Evolutionary conservation across 352 stramenopile species (phyloP).

Genomic region (Pythium scleroteichum): DNA sequence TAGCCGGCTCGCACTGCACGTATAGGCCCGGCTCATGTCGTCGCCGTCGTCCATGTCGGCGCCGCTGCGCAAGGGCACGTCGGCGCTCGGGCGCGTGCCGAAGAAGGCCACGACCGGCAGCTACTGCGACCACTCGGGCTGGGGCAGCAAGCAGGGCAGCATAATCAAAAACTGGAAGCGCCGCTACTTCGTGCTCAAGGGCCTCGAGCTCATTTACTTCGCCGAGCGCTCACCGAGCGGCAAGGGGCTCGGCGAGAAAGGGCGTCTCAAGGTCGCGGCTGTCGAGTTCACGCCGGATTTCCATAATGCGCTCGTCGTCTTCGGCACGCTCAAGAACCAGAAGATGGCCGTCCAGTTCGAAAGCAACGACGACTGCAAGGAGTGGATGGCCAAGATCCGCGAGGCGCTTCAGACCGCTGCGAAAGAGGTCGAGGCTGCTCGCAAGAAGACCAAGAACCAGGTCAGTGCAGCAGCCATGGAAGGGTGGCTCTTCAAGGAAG

Average conservation of each 20-base stretch:
- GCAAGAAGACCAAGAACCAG: background rate
- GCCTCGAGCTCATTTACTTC: constrained; percentile 78
- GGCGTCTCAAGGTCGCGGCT: constrained; percentile 48
- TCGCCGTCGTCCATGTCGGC: background rate
- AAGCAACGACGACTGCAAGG: constrained; percentile 50
- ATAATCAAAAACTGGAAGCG: constrained; percentile 86
- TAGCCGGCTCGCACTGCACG: background rate
- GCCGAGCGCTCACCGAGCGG: constrained; percentile 60
- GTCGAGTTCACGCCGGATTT: constrained; percentile 75
- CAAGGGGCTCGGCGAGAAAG: constrained; percentile 81
- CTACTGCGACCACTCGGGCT: constrained; percentile 80
- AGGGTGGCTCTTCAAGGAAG: constrained; percentile 82
- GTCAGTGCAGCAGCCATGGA: constrained; percentile 38
- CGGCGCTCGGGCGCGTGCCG: constrained; percentile 18
- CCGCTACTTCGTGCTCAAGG: constrained; percentile 84
- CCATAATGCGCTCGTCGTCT: constrained; percentile 57
- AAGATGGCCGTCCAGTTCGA: constrained; percentile 68
- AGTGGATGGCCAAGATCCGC: constrained; percentile 65
- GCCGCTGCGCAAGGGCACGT: constrained; percentile 16
- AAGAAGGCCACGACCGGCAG: constrained; percentile 20
- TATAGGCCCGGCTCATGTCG: background rate
- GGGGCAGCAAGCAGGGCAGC: constrained; percentile 77
- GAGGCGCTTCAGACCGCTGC: constrained; percentile 32
- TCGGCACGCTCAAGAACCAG: constrained; percentile 74
- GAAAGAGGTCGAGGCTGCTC: constrained; percentile 3